Percentiles rank a stretch among this genome's conserved stretches.
Evolutionary conservation across 768 basidiomycete genomes (phyloP).

Genomic region (Naganishia onofrii): DNA sequence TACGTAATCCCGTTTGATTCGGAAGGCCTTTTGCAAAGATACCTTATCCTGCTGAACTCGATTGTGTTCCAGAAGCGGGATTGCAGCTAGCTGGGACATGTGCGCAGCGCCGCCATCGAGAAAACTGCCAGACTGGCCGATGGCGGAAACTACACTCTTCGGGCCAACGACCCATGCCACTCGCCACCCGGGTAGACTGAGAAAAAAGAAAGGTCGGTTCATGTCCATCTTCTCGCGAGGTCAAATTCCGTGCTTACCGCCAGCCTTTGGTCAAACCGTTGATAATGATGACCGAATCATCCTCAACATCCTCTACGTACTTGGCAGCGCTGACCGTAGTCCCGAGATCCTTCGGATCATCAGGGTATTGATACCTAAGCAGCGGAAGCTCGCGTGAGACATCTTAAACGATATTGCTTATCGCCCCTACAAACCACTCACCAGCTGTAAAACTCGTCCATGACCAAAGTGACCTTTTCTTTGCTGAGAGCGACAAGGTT

Average conservation of each 20-base stretch:
- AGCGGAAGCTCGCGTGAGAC: not conserved
- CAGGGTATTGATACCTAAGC: constrained; percentile 72
- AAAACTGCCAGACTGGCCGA: constrained; percentile 92
- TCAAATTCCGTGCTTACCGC: constrained; percentile 41
- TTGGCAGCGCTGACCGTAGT: constrained; percentile 76
- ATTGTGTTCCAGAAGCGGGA: constrained; percentile 72
- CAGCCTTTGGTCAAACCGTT: constrained; percentile 93
- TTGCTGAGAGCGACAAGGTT: constrained; percentile 70
- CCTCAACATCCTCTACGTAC: constrained; percentile 81
- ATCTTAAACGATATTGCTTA: no score
- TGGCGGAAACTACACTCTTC: constrained; percentile 78
- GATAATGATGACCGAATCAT: constrained; percentile 79
- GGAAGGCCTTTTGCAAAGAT: constrained; percentile 86
- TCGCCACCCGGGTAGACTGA: constrained; percentile 77
- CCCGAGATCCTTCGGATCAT: constrained; percentile 69
- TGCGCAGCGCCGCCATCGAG: constrained; percentile 93
- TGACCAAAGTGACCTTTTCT: constrained; percentile 69
- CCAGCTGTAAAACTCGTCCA: constrained; percentile 79
- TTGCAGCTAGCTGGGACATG: constrained; percentile 85
- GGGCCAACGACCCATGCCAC: constrained; percentile 86
- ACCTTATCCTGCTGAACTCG: constrained; percentile 71
- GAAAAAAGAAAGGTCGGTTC: constrained; percentile 1
- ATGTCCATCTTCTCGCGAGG: not conserved
- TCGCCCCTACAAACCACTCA: not conserved
- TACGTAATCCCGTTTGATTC: constrained; percentile 84